phyloP scores from a whole-genome alignment of 1,139 yeast species.

The Candida tropicalis region DNA sequence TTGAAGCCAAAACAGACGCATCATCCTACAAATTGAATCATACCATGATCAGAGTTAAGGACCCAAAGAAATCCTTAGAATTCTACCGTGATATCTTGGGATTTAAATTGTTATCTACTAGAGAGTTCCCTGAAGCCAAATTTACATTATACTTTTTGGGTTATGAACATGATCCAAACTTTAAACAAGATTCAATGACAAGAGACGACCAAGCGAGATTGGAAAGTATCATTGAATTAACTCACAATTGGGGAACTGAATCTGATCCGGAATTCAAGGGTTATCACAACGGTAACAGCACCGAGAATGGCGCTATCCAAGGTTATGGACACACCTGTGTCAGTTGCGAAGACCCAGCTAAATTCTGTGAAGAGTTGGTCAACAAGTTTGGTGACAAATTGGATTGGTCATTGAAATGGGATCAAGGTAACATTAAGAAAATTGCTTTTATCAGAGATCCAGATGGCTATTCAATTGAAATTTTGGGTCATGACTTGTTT shows the following conservation, averaged over 20 bases:
- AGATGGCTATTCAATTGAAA: constrained; percentile 87
- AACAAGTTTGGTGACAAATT: constrained; percentile 34
- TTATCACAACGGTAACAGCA: constrained; percentile 80
- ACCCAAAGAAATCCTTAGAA: constrained; percentile 70
- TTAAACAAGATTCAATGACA: constrained; percentile 36
- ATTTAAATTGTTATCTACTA: constrained; percentile 64
- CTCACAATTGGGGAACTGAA: constrained; percentile 97
- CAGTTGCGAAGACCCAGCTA: constrained; percentile 64
- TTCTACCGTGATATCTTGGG: constrained; percentile 83
- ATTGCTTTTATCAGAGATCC: constrained; percentile 85
- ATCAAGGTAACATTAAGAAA: constrained; percentile 59
- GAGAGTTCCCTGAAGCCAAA: constrained; percentile 65
- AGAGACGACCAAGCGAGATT: constrained; percentile 37
- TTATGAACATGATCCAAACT: constrained; percentile 50
- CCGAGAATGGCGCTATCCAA: constrained; percentile 58
- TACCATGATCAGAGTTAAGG: constrained; percentile 90
- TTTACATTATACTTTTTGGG: constrained; percentile 88
- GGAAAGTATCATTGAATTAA: constrained; percentile 80
- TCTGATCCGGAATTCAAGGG: constrained; percentile 64
- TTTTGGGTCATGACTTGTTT: constrained; percentile 40
- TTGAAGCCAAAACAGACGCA: constrained; percentile 39
- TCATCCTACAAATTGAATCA: constrained; percentile 74
- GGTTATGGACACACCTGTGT: constrained; percentile 90
- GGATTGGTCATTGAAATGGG: constrained; percentile 51
- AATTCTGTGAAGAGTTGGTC: constrained; percentile 56